These are phyloP conservation scores for Macrolepiota dolichaula DNA, from an alignment of 768 basidiomycete genomes.

Conservation along the genomic window DNA sequence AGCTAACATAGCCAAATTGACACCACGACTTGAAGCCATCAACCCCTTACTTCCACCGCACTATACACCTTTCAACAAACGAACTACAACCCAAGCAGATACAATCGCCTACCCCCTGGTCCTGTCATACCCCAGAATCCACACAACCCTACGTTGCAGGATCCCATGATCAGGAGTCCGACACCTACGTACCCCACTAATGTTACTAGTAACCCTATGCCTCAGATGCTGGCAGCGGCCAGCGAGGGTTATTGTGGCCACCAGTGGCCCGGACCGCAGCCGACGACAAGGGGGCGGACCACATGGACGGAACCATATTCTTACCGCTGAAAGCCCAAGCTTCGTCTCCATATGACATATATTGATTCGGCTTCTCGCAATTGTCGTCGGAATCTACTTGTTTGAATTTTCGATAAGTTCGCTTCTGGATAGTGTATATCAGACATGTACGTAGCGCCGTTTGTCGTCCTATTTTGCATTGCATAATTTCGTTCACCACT, in stretches of 20 bases:
- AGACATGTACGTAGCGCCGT: background rate
- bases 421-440: too few relatives aligned
- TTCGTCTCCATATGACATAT: background rate
- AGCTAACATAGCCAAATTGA: background rate
- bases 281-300: background rate
- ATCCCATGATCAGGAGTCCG: background rate
- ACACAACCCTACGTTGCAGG: background rate
- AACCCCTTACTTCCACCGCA: background rate
- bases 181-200: constrained; percentile 5
- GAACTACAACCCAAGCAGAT: background rate
- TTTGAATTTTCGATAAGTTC: too few relatives aligned
- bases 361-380: background rate
- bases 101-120: background rate
- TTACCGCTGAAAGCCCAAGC: background rate
- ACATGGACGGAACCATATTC: background rate
- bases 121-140: background rate
- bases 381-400: background rate
- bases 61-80: background rate
- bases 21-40: background rate
- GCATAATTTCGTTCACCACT: background rate
- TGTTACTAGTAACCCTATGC: background rate
- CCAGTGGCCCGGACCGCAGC: background rate
- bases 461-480: background rate
- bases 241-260: background rate
- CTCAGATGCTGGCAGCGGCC: constrained; percentile 2